Evolutionary conservation across 1,284 basidiomycete species (phyloP).

Genomic region (Leccinum pallidistipes): DNA sequence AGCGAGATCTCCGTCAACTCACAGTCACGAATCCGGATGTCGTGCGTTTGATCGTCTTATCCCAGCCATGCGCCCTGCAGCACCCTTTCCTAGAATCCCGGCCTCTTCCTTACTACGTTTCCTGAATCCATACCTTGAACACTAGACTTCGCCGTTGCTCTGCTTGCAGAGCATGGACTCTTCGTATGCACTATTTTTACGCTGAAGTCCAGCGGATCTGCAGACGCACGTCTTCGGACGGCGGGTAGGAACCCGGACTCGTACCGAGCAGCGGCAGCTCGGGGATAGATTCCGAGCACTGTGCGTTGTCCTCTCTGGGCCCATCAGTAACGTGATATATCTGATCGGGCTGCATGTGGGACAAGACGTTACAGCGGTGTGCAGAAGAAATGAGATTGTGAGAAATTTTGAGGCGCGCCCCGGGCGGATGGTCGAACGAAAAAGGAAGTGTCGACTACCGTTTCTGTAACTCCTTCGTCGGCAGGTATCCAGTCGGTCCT

Average conservation of each 20-base stretch:
- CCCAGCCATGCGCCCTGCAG: slow-evolving; percentile 75
- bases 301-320: slow-evolving; percentile 47
- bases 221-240: slow-evolving; percentile 38
- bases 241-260: slow-evolving; percentile 84
- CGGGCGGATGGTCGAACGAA: too few species aligned
- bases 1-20: too few species aligned
- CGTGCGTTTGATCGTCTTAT: slow-evolving; percentile 11
- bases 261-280: slow-evolving; percentile 81
- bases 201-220: slow-evolving; percentile 52
- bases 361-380: too few species aligned
- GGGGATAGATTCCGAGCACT: slow-evolving; percentile 46
- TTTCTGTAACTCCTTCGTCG: too few species aligned
- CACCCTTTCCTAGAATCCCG: too few species aligned
- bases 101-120: slow-evolving; percentile 43
- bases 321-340: slow-evolving; percentile 90
- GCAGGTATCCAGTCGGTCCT: too few species aligned
- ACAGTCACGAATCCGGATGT: too few species aligned
- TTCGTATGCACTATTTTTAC: slow-evolving; percentile 53
- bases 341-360: slow-evolving; percentile 61
- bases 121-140: slow-evolving; percentile 96
- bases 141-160: slow-evolving; percentile 55
- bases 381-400: too few species aligned
- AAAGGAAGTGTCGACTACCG: too few species aligned
- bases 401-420: too few species aligned
- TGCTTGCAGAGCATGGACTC: slow-evolving; percentile 62